phyloP scores from a whole-genome alignment of 1,284 basidiomycete genomes.

The Paramarasmius palmivorus region DNA sequence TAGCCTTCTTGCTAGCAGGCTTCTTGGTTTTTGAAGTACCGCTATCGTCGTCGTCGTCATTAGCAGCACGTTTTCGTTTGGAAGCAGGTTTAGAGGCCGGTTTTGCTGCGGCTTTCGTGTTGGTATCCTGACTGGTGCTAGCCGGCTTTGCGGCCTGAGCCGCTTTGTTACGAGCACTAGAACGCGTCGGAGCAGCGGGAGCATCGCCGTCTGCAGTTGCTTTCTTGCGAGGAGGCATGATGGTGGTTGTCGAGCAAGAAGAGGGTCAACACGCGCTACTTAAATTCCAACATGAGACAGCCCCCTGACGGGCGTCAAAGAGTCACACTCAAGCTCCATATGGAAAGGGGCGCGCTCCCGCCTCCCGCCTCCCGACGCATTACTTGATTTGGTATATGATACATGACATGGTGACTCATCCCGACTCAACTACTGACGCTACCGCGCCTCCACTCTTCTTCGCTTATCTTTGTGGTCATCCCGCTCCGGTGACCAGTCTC shows the following conservation, averaged over 20 bases:
- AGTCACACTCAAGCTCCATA: no score
- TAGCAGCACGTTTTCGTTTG: slow-evolving; percentile 15
- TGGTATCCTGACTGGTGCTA: slow-evolving; percentile 6
- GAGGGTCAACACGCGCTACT: no score
- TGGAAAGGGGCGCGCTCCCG: no score
- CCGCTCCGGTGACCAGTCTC: slow-evolving; percentile 39
- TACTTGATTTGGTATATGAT: background rate
- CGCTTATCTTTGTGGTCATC: slow-evolving; percentile 37
- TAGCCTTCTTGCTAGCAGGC: slow-evolving; percentile 39
- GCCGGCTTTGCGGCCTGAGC: slow-evolving; percentile 16
- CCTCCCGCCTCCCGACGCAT: no score
- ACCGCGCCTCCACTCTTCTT: slow-evolving; percentile 31
- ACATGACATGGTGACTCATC: no score
- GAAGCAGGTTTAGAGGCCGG: slow-evolving; percentile 15
- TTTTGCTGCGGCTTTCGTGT: slow-evolving; percentile 2
- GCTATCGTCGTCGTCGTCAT: slow-evolving; percentile 20
- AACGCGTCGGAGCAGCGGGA: slow-evolving; percentile 28
- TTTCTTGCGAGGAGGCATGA: slow-evolving; percentile 38
- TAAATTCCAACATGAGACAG: no score
- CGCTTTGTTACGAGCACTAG: slow-evolving; percentile 29
- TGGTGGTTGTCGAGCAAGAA: background rate
- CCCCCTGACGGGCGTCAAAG: no score
- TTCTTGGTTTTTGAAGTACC: slow-evolving; percentile 21
- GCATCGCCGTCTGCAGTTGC: slow-evolving; percentile 23
- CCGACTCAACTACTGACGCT: no score